Base-by-base conservation (phyloP, 495 filamentous ascomycete genomes). In the Terfezia boudieri region DNA sequence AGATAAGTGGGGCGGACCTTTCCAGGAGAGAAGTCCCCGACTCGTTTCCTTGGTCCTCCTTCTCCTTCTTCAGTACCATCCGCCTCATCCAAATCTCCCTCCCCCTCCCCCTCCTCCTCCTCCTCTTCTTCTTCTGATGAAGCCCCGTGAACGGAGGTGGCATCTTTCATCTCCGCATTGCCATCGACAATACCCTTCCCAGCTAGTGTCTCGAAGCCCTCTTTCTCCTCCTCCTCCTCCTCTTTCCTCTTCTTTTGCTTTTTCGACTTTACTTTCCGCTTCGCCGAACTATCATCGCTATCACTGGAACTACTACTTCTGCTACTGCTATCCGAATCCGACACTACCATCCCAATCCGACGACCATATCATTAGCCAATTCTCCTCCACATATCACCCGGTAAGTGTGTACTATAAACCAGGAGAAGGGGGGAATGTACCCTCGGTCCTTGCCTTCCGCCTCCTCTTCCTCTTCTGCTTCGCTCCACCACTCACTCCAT, bases 361-460 rank as follows among this genome's bases (percentile, higher is more conserved):
- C 6, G 26, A 32, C 26, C 26, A 32, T 8, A 46, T 14, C 41
- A 14, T 46, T 8, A 46, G 41, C 41, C 3, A 14, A 46, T 14
- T 46, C 4, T 20, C 12, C 8, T 46, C 17, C 41, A 46, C 12
- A 46, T 1, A 46, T 4, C 12, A 46, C 17, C 41, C 8, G 14
- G 4, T 20, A 46, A 6, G 17, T 32, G 26, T 32, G 7, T 32
- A 32, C 26, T 20, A 5, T 20, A 14, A 9, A 1, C 41, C 0
- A 8, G 17, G 41, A 20, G 41, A 46, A 9, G 4, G 17, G 41
- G 14, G 9, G 10, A 12, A 32, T 37, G n/a, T 59, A 62, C 60
- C 60, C 50, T 62, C 60, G 37, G 59, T 62, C 49, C 60, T 59
- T 14, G 60, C 53, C 57, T 62, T 62, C 43, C 50, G 58, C 43